These are phyloP conservation scores for Penicillium samsonianum DNA, from an alignment of 495 filamentous ascomycete genomes.

Conservation along the genomic window DNA sequence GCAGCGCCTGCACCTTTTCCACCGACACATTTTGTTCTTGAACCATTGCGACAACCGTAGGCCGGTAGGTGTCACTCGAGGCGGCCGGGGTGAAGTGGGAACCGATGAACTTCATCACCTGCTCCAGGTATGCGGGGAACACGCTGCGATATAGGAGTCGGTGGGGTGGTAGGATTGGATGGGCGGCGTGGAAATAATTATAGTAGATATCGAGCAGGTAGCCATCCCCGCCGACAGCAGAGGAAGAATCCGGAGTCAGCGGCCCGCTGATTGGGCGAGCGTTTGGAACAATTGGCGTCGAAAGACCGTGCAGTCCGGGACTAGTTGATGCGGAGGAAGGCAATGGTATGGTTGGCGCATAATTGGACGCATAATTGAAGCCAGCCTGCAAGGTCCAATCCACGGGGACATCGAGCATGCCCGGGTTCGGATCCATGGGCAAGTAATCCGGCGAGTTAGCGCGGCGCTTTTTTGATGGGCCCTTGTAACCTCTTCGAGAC, in stretches of 20 bases:
- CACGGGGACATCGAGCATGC: slow-evolving; percentile 29
- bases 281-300: slow-evolving; percentile 21
- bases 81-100: slow-evolving; percentile 46
- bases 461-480: slow-evolving; percentile 49
- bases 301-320: slow-evolving; percentile 27
- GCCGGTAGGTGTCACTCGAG: slow-evolving; percentile 44
- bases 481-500: slow-evolving; percentile 51
- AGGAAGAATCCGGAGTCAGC: slow-evolving; percentile 46
- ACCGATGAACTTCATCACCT: slow-evolving; percentile 51
- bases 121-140: slow-evolving; percentile 43
- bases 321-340: slow-evolving; percentile 30
- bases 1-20: slow-evolving; percentile 69
- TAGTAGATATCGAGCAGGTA: slow-evolving; percentile 52
- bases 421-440: slow-evolving; percentile 24
- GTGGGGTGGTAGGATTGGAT: slow-evolving; percentile 46
- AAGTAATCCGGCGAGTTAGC: slow-evolving; percentile 40
- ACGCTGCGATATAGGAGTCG: slow-evolving; percentile 31
- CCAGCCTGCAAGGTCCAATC: slow-evolving; percentile 34
- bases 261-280: slow-evolving; percentile 27
- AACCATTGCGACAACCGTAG: slow-evolving; percentile 37
- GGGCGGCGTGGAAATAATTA: slow-evolving; percentile 47
- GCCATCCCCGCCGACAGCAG: slow-evolving; percentile 37
- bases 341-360: slow-evolving; percentile 31
- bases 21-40: slow-evolving; percentile 36
- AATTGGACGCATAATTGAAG: slow-evolving; percentile 29